Conservation (phyloP, 192 early-diverging fungal genomes). For the Coemansia sp. region DNA sequence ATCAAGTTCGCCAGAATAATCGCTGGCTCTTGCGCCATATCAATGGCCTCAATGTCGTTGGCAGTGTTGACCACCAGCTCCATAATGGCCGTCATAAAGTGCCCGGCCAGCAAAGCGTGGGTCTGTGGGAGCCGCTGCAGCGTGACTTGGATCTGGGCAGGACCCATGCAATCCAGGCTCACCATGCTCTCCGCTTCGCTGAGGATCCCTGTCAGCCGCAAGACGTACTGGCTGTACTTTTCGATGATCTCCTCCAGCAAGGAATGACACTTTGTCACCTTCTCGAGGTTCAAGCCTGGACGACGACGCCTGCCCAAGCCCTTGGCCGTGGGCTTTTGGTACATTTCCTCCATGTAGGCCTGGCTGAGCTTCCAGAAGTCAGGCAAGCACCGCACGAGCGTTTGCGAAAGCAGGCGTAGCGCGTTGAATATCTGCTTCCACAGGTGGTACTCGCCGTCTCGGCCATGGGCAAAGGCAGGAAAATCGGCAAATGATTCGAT, state of each 20-base stretch:
- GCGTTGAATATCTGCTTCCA: slow-evolving; percentile 73
- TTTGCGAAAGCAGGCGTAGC: slow-evolving; percentile 77
- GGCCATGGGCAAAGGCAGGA: slow-evolving; percentile 43
- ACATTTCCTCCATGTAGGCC: slow-evolving; percentile 85
- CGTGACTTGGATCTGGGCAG: slow-evolving; percentile 22
- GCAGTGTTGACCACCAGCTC: slow-evolving; percentile 76
- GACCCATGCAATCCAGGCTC: slow-evolving; percentile 25
- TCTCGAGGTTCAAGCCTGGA: slow-evolving; percentile 52
- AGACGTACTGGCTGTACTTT: slow-evolving; percentile 49
- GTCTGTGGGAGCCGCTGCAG: slow-evolving; percentile 56
- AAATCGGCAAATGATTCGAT: slow-evolving; percentile 51
- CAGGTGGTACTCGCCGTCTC: slow-evolving; percentile 56
- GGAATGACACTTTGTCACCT: slow-evolving; percentile 52
- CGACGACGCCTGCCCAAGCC: slow-evolving; percentile 47
- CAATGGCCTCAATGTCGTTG: slow-evolving; percentile 75
- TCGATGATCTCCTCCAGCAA: slow-evolving; percentile 53
- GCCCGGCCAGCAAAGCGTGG: slow-evolving; percentile 66
- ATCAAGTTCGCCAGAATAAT: slow-evolving; percentile 69
- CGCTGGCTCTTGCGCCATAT: slow-evolving; percentile 74
- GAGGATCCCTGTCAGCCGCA: slow-evolving; percentile 49
- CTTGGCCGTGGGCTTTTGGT: slow-evolving; percentile 52
- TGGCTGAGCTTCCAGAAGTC: slow-evolving; percentile 93
- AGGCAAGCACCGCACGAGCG: slow-evolving; percentile 73
- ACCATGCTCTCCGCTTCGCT: slow-evolving; percentile 36
- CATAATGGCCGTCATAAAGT: slow-evolving; percentile 77